Conservation (phyloP, 176 grass and related monocot species). For the Carex pumila region DNA sequence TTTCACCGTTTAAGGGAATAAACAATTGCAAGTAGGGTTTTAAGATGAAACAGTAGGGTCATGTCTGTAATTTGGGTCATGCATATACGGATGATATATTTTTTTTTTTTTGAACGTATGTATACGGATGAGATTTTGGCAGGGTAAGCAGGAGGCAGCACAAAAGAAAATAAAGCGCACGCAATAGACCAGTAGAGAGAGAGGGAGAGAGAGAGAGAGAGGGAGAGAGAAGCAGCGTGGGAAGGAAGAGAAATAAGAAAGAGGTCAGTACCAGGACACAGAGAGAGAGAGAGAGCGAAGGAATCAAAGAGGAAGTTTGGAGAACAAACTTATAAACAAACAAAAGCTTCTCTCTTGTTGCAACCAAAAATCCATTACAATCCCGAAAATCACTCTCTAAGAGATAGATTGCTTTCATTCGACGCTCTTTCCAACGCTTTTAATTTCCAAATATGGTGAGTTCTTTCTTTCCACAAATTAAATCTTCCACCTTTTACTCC, state of each 20-base stretch:
- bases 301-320: not conserved
- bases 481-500: not conserved
- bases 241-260: slow-evolving; percentile 9
- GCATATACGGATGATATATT: slow-evolving; percentile 16
- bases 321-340: not conserved
- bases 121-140: slow-evolving; percentile 15
- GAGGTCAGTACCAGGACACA: not conserved
- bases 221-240: not conserved
- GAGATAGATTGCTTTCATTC: slow-evolving; percentile 15
- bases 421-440: slow-evolving; percentile 20
- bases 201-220: not conserved
- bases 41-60: not conserved
- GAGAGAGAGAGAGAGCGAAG: not conserved
- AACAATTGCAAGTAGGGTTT: not conserved
- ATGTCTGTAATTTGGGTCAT: not conserved
- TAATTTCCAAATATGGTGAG: slow-evolving; percentile 19
- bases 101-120: no score
- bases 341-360: not conserved
- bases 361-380: not conserved
- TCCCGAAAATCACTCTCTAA: slow-evolving; percentile 11
- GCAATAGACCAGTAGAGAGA: not conserved
- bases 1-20: not conserved
- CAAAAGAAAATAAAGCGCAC: not conserved
- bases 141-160: slow-evolving; percentile 24
- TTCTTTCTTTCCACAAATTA: slow-evolving; percentile 10